Evolutionary conservation across 257 asterid species (phyloP).

Genomic region (Fraxinus cuspidata): DNA sequence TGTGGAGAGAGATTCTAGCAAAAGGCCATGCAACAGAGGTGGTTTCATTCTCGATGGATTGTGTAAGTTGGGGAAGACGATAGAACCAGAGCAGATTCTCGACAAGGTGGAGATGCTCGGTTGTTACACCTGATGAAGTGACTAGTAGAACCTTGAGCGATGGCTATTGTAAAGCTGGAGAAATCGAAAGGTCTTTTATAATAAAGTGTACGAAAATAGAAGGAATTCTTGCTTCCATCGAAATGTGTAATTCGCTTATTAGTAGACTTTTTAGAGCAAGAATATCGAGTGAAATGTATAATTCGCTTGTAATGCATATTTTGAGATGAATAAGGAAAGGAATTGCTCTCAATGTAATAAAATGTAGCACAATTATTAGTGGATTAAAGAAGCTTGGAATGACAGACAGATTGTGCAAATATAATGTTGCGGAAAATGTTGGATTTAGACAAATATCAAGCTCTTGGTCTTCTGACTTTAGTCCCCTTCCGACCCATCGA

Average conservation of each 20-base stretch:
- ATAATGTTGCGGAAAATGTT: slow-evolving; percentile 60
- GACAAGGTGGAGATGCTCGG: slow-evolving; percentile 62
- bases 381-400: slow-evolving; percentile 72
- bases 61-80: slow-evolving; percentile 72
- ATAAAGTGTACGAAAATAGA: slow-evolving; percentile 45
- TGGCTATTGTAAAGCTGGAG: slow-evolving; percentile 74
- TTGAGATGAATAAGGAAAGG: slow-evolving; percentile 72
- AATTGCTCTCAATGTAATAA: slow-evolving; percentile 59
- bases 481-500: too few relatives aligned
- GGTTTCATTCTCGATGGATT: slow-evolving; percentile 62
- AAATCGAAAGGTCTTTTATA: slow-evolving; percentile 54
- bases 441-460: slow-evolving; percentile 47
- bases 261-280: slow-evolving; percentile 69
- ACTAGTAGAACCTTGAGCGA: slow-evolving; percentile 64
- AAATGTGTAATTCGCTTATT: slow-evolving; percentile 75
- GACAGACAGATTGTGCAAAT: slow-evolving; percentile 59
- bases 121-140: slow-evolving; percentile 70
- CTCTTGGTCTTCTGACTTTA: slow-evolving; percentile 38
- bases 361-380: slow-evolving; percentile 64
- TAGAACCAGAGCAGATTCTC: slow-evolving; percentile 68
- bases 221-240: slow-evolving; percentile 55
- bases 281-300: slow-evolving; percentile 46
- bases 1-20: slow-evolving; percentile 74
- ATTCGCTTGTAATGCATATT: slow-evolving; percentile 70
- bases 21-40: slow-evolving; percentile 56